Base-by-base conservation (phyloP, 345 rosid species). In the Eutrema yunnanense region DNA sequence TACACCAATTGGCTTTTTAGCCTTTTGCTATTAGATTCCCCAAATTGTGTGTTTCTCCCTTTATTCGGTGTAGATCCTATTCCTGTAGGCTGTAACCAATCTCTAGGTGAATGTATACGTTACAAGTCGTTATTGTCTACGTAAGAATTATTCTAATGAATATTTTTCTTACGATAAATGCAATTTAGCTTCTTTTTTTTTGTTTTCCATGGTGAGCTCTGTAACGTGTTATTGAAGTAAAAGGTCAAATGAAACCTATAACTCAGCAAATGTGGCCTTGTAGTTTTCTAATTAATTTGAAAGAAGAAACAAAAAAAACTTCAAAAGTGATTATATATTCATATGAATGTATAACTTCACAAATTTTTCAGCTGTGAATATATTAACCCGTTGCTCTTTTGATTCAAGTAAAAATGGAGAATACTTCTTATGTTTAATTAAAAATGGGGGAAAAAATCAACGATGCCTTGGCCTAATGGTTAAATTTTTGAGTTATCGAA, bases 91-190 rank as follows among this genome's bases (percentile, higher is more conserved):
- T 60, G 59, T 60, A 61, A 50, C 34, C 36, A 6, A 71, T 22
- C 44, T 30, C 37, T 52, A 29, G 37, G 69, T 64, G 64, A 46
- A 9, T 73, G 42, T 36, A 70, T 53, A 63, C 41, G 47, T 43
- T 43, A 65, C 71, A 27, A 73, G 42, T 69, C 48, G 55, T 69
- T 69, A 58, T 48, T 70, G 40, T 65, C 34, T 65, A 11, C 30
- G 10, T 56, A 47, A 47, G 51, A 73, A 47, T 37, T 38, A 34
- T 33, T 33, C 29, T 34, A 14, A 56, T 8, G 42, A 71, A 41
- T 51, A 50, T 6, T 40, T 47, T 22, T 43, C 48, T 43, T 6
- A 72, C 9, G 56, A 3, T 54, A 43, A 43, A 52, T 63, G 49
- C 71, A 26, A 64, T 46, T 62, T 44, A 43, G 29, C 11, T 11